phyloP scores from a whole-genome alignment of 768 basidiomycete species.

The Steccherinum ochraceum region DNA sequence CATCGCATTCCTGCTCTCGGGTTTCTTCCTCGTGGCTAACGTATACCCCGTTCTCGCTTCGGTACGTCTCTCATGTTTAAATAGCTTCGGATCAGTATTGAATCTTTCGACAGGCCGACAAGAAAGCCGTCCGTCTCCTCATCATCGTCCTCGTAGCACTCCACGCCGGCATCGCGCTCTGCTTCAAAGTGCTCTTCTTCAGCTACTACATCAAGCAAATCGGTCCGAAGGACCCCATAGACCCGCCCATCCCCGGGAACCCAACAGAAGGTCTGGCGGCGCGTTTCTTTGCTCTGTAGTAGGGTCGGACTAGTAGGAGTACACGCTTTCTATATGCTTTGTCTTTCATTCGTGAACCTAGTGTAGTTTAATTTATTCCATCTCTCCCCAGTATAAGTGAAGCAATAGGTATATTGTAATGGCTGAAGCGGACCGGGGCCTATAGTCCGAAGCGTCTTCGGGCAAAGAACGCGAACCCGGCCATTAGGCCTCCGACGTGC shows the following conservation, averaged over 20 bases:
- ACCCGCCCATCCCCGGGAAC: neutral
- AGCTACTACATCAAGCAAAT: constrained; percentile 44
- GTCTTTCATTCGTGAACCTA: too few relatives aligned
- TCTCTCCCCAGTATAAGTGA: too few relatives aligned
- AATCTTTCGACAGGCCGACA: constrained; percentile 56
- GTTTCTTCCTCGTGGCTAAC: constrained; percentile 79
- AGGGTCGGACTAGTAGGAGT: neutral
- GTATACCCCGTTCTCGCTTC: constrained; percentile 86
- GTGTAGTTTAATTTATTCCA: too few relatives aligned
- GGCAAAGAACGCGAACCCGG: constrained; percentile 50
- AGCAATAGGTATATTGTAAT: too few relatives aligned
- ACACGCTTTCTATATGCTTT: too few relatives aligned
- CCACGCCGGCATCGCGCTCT: constrained; percentile 76
- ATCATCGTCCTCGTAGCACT: constrained; percentile 69
- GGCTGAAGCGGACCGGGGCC: too few relatives aligned
- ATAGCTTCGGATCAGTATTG: neutral
- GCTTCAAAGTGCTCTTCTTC: constrained; percentile 80
- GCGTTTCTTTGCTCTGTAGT: neutral
- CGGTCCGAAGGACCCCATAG: constrained; percentile 27
- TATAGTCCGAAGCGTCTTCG: constrained; percentile 17
- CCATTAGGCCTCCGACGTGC: constrained; percentile 62
- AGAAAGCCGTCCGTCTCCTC: constrained; percentile 78
- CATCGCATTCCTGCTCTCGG: constrained; percentile 71
- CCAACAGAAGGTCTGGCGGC: neutral
- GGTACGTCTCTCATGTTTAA: constrained; percentile 38